These are phyloP conservation scores for Penicillium sp. DNA, from an alignment of 2,329 filamentous ascomycete species.

Conservation along the genomic window DNA sequence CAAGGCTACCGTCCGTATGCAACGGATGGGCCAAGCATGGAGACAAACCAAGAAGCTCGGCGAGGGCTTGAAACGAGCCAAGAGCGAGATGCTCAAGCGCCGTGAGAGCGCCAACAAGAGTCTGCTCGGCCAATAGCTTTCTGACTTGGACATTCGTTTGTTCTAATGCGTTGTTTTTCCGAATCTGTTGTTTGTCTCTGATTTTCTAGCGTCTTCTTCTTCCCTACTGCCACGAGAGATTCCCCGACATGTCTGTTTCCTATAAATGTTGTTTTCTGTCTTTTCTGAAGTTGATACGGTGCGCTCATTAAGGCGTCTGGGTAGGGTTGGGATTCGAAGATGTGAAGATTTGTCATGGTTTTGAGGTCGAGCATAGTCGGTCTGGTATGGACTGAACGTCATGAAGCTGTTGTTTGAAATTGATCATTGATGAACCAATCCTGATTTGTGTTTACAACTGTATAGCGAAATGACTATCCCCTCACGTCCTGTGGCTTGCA, in stretches of 20 bases:
- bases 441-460: background rate
- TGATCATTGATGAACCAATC: background rate
- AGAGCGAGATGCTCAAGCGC: conserved; percentile 43
- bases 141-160: conserved; percentile 23
- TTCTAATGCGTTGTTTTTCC: conserved; percentile 24
- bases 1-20: conserved; percentile 50
- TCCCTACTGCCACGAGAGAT: conserved; percentile 25
- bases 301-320: conserved; percentile 9
- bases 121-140: conserved; percentile 17
- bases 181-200: conserved; percentile 18
- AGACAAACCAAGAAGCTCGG: conserved; percentile 45
- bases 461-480: background rate
- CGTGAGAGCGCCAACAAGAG: conserved; percentile 35
- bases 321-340: background rate
- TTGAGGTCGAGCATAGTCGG: conserved; percentile 18
- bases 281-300: conserved; percentile 1
- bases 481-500: background rate
- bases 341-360: conserved; percentile 7
- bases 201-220: conserved; percentile 21
- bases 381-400: conserved; percentile 6
- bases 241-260: conserved; percentile 25
- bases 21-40: conserved; percentile 49
- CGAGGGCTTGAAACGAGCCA: conserved; percentile 47
- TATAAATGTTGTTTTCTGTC: conserved; percentile 16
- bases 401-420: conserved; percentile 3